Base-by-base conservation (phyloP, 768 basidiomycete species). In the Polyporus arcularius region DNA sequence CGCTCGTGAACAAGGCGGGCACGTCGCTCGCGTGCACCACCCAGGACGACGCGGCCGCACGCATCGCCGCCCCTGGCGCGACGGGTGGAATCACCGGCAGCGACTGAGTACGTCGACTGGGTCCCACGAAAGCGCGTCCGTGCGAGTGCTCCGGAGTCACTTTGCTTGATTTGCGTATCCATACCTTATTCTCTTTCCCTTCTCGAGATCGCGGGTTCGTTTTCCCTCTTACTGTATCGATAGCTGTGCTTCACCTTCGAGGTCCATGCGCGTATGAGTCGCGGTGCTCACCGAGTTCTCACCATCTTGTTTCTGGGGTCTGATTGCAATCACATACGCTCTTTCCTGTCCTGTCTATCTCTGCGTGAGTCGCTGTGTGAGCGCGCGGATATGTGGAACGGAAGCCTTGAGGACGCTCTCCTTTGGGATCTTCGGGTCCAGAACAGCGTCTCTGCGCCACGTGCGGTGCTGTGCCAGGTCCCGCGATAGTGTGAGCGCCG, bases 11-110 rank as follows among this genome's bases (percentile, higher is more conserved):
- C 66, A 68, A 65, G 49, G 62, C 69, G 8, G 80, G 80, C 50
- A 80, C 79, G 50, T 71, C 72, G 43, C 52, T 79, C 60, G 65
- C 78, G 15, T 80, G 79, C 69, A 71, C 72, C 35, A 75, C 74
- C 7, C 39, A 63, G 49, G 66, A 65, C 5, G 79, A 80, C 58
- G 76, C 75, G 4, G 21, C 52, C 21, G 57, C 72, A 9, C 71
- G 79, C 35, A 74, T 80, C 50, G 67, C 68, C 5, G 69, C 64
- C 0, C 73, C 76, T 21, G 77, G 77, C 35, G 78, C 72, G 46
- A 59, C 57, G 21, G 72, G 73, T 48, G 70, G 73, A 11, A 26
- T 73, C 52, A 69, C 66, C 21, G 73, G 72, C 50, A 64, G 53
- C 64, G 52, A 63, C 58, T 66, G 52, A 60, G 58, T 51, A 32